Evolutionary conservation across 495 filamentous ascomycete genomes (phyloP).

Genomic region (Penicillium herquei): DNA sequence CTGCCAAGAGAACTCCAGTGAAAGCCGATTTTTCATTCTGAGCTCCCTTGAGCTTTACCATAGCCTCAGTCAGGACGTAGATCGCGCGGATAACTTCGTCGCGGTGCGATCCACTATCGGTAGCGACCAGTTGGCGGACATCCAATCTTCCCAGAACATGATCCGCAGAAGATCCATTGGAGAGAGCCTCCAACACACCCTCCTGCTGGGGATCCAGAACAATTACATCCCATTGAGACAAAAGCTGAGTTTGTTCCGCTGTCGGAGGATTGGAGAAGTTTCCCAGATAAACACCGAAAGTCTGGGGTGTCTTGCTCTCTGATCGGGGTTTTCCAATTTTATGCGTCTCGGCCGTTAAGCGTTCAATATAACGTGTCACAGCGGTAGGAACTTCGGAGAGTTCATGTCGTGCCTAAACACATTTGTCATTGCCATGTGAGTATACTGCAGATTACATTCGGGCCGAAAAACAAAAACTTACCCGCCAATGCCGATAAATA

Average conservation of each 20-base stretch:
- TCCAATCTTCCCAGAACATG: constrained; percentile 1
- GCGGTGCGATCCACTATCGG: constrained; percentile 1
- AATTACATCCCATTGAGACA: constrained; percentile 1
- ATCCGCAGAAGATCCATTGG: not conserved
- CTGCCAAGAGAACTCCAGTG: not conserved
- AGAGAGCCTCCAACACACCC: not conserved
- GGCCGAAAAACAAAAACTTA: constrained; percentile 1
- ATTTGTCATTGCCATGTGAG: not conserved
- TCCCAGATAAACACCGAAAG: constrained; percentile 4
- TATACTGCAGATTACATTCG: not conserved
- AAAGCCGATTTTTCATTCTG: not conserved
- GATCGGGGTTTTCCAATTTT: not conserved
- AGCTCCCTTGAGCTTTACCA: not conserved
- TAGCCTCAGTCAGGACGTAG: not conserved
- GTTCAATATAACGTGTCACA: not conserved
- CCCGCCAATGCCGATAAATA: constrained; percentile 1
- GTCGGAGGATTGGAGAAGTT: constrained; percentile 1
- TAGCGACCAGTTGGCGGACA: constrained; percentile 4
- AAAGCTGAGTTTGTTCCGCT: not conserved
- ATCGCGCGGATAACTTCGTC: constrained; percentile 4
- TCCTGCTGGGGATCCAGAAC: not conserved
- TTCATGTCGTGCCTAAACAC: not conserved
- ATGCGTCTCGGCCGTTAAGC: not conserved
- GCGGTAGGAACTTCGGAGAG: not conserved
- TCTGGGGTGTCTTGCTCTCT: not conserved